A percentile compares a stretch with the other conserved stretches of the same genome.
phyloP scores from a whole-genome alignment of 306 rosid genomes.

The Astragalus glycyphyllos region DNA sequence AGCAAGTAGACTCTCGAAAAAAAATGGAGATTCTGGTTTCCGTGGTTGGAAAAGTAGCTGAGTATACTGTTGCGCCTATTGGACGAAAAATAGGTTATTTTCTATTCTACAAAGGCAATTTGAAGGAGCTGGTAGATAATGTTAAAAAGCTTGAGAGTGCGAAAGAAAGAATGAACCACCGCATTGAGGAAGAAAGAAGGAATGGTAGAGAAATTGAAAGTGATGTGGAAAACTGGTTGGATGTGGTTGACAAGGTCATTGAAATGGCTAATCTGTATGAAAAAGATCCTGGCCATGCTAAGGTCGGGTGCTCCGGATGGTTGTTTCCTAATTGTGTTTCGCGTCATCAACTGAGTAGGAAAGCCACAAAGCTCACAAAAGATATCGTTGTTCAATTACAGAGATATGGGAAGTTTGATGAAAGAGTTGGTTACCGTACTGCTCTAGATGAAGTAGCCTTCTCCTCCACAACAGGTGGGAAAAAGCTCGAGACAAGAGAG shows the following conservation, averaged over 20 bases:
- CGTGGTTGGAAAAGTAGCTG: neutral
- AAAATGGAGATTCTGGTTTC: neutral
- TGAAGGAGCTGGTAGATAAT: neutral
- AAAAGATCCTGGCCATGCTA: neutral
- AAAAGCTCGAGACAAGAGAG: neutral
- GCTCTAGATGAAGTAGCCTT: neutral
- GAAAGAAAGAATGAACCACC: neutral
- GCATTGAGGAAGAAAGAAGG: neutral
- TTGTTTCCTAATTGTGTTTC: neutral
- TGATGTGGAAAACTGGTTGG: neutral
- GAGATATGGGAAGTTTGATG: neutral
- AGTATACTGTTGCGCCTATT: slow-evolving; percentile 6
- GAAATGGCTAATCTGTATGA: neutral
- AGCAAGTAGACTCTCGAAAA: neutral
- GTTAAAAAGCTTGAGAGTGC: neutral
- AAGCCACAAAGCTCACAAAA: neutral
- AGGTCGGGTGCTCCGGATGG: neutral
- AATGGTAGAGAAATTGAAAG: neutral
- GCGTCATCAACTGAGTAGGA: neutral
- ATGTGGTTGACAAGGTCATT: neutral
- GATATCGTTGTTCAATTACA: neutral
- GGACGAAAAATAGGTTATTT: neutral
- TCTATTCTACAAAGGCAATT: neutral
- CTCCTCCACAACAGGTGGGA: neutral
- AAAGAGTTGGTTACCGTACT: neutral